These are phyloP conservation scores for Paramecium pentaurelia DNA, from an alignment of 73 alveolate genomes.

Conservation along the genomic window DNA sequence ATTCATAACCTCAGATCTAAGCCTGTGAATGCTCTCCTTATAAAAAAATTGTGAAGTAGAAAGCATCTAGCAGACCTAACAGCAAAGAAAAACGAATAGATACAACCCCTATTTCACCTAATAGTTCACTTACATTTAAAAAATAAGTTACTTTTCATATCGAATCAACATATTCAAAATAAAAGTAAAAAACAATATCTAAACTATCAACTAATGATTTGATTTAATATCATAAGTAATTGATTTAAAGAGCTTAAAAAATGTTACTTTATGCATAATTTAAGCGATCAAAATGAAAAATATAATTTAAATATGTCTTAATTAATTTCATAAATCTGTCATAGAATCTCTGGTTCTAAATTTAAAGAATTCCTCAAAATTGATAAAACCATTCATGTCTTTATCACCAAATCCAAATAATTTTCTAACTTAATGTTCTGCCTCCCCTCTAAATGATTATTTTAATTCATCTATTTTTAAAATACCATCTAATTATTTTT, in stretches of 20 bases:
- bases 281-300: neutral
- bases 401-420: neutral
- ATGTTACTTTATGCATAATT: neutral
- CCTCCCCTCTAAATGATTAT: neutral
- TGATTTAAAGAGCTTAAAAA: neutral
- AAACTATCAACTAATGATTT: conserved; percentile 4
- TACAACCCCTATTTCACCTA: neutral
- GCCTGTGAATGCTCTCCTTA: neutral
- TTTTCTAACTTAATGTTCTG: neutral
- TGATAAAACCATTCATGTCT: neutral
- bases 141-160: neutral
- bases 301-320: neutral
- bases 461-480: neutral
- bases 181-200: neutral
- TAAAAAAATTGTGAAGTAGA: neutral
- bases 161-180: neutral
- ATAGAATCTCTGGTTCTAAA: neutral
- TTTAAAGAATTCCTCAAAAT: neutral
- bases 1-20: neutral
- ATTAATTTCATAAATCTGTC: neutral
- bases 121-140: neutral
- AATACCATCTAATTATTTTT: neutral
- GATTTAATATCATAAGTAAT: neutral
- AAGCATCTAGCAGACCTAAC: neutral
- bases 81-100: neutral